Percentiles rank a stretch among this genome's conserved stretches.
Evolutionary conservation across 345 rosid species (phyloP).

Genomic region (Viola odorata): DNA sequence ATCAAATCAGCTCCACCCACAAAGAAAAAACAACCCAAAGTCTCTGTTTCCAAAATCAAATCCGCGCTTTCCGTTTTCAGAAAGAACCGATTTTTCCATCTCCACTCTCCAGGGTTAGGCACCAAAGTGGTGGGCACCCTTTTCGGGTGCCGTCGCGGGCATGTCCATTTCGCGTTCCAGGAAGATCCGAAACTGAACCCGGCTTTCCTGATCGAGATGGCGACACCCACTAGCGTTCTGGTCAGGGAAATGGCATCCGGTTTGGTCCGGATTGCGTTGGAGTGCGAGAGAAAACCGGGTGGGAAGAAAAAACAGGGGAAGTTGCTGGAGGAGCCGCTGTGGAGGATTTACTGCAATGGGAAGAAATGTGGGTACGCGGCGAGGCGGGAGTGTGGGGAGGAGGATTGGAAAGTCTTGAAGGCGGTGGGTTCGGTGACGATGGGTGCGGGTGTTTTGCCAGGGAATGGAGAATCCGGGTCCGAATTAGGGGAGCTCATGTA

Average conservation of each 20-base stretch:
- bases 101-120: constrained; percentile 35
- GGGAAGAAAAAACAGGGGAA: constrained; percentile 31
- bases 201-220: constrained; percentile 66
- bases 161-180: constrained; percentile 81
- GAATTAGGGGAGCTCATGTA: constrained; percentile 87
- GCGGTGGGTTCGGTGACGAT: constrained; percentile 78
- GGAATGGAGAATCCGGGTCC: constrained; percentile 32
- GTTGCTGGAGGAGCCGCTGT: constrained; percentile 59
- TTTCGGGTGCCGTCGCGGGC: constrained; percentile 83
- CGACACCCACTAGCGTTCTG: constrained; percentile 71
- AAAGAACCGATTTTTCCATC: constrained; percentile 20
- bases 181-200: constrained; percentile 57
- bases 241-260: constrained; percentile 96
- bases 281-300: constrained; percentile 49
- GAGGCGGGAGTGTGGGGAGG: constrained; percentile 56
- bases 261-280: constrained; percentile 73
- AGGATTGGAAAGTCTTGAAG: constrained; percentile 59
- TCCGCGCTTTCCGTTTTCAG: constrained; percentile 47
- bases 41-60: constrained; percentile 50
- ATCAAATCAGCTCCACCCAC: constrained; percentile 7
- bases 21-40: constrained; percentile 30
- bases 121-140: constrained; percentile 69
- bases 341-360: constrained; percentile 90
- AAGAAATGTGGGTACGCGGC: constrained; percentile 77
- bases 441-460: constrained; percentile 98